Base-by-base conservation (phyloP, 768 basidiomycete genomes). In the Termitomyces sp. region DNA sequence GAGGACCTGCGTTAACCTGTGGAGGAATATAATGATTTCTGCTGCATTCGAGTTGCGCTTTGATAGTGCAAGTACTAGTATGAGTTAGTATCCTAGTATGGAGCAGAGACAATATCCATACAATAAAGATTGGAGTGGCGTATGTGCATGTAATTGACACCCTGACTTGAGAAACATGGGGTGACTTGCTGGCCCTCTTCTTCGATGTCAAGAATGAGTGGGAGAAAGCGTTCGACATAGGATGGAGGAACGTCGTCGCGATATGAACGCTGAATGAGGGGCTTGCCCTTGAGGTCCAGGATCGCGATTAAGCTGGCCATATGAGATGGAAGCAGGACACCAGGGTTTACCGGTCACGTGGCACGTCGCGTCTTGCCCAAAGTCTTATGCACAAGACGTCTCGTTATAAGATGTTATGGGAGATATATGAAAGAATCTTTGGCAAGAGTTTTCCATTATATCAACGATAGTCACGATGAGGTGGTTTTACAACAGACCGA, bases 61-160 rank as follows among this genome's bases (percentile, higher is more conserved):
- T 31, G 95, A 97, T 9, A 99, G 71, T 0, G 97, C 97, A 42
- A 99, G 85, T 33, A 99, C 96, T 98, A 67, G 25, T 35, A 22
- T 7, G 16, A 11, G 5, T 56, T 35, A 52, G 27, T 48, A 27
- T 25, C 13, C 15, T 12, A 22, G 15, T 20, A 53, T 38, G n/a
- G 2, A 22, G 27, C 23, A n/a, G 25, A 16, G 9, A 25, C 16
- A 56, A 40, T 40, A 13, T n/a, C 40, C 92, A 63, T 66, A 97
- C 96, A 78, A 68, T 99, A 99, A 6, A 99, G 78, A 73, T 99
- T 99, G 43, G 93, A 96, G 70, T 98, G 96, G 27, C 96, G 82
- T 66, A 99, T 98, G 69, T 99, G 94, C 88, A 98, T 90, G 74
- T 95, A 99, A 71, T 98, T 98, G 74, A 98, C 77, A 13, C 96